These are phyloP conservation scores for Wallacemonas sp. DNA, from an alignment of 208 protist genomes.

Conservation along the genomic window DNA sequence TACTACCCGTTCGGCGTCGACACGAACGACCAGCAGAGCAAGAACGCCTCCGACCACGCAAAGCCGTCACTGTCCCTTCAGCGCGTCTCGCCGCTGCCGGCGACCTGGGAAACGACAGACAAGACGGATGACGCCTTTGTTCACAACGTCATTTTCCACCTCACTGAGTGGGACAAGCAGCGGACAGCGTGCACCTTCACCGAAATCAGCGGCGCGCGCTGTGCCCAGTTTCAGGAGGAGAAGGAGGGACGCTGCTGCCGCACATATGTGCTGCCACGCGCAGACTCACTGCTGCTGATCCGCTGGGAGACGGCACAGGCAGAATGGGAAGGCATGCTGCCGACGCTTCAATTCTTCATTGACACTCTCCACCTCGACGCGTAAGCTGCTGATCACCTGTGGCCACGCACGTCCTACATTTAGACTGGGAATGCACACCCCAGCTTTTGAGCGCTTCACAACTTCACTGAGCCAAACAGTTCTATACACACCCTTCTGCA, in stretches of 20 bases:
- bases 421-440: constrained; percentile 5
- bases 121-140: constrained; percentile 53
- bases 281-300: constrained; percentile 40
- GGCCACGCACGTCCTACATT: background rate
- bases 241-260: constrained; percentile 49
- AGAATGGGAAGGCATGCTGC: constrained; percentile 41
- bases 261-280: constrained; percentile 49
- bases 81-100: constrained; percentile 35
- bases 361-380: constrained; percentile 66
- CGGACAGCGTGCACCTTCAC: constrained; percentile 29
- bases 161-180: constrained; percentile 45
- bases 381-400: background rate
- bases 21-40: background rate
- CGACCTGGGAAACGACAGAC: constrained; percentile 41
- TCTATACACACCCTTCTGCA: too few relatives aligned
- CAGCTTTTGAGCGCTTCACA: too few relatives aligned
- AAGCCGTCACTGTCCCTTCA: constrained; percentile 32
- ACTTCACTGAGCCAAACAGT: too few relatives aligned
- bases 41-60: background rate
- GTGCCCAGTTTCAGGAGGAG: constrained; percentile 51
- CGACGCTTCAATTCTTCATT: constrained; percentile 49
- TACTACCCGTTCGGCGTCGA: constrained; percentile 60
- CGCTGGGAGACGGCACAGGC: constrained; percentile 49
- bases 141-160: constrained; percentile 65
- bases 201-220: constrained; percentile 44